Percentiles rank a stretch among this genome's conserved stretches.
These are phyloP conservation scores for Fistulinella prunicolor DNA, from an alignment of 768 basidiomycete species.

Conservation along the genomic window DNA sequence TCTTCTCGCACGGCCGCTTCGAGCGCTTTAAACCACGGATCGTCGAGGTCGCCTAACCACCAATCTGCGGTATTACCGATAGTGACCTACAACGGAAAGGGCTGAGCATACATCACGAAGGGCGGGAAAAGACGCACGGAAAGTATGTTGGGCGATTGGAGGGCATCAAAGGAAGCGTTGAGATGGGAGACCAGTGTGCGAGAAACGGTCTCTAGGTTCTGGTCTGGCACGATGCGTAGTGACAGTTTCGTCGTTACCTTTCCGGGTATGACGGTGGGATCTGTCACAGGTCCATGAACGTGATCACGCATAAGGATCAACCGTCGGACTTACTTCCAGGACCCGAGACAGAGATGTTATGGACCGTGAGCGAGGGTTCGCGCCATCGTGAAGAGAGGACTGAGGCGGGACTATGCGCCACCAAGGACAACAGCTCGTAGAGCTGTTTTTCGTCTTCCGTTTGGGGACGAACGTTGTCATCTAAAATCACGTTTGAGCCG, in stretches of 20 bases:
- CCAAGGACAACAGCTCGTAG: conserved; percentile 64
- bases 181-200: conserved; percentile 59
- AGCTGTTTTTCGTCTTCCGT: conserved; percentile 64
- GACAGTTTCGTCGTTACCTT: conserved; percentile 83
- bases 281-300: conserved; percentile 33
- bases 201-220: conserved; percentile 70
- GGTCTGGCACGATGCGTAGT: conserved; percentile 92
- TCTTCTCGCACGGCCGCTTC: conserved; percentile 80
- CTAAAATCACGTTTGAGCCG: conserved; percentile 36
- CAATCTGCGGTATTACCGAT: conserved; percentile 88
- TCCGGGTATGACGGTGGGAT: conserved; percentile 86
- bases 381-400: conserved; percentile 81
- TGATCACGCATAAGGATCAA: not conserved
- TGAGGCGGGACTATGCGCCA: conserved; percentile 65
- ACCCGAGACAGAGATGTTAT: conserved; percentile 80
- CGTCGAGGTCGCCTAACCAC: conserved; percentile 92
- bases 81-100: conserved; percentile 52
- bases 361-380: conserved; percentile 86
- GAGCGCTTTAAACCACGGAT: conserved; percentile 82
- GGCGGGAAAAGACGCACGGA: conserved; percentile 41
- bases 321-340: conserved; percentile 56
- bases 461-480: conserved; percentile 71
- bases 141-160: conserved; percentile 70
- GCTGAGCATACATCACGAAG: not conserved
- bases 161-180: conserved; percentile 48